These are phyloP conservation scores for Sideroxylon spinosum DNA, from an alignment of 179 eudicot species.

Conservation along the genomic window DNA sequence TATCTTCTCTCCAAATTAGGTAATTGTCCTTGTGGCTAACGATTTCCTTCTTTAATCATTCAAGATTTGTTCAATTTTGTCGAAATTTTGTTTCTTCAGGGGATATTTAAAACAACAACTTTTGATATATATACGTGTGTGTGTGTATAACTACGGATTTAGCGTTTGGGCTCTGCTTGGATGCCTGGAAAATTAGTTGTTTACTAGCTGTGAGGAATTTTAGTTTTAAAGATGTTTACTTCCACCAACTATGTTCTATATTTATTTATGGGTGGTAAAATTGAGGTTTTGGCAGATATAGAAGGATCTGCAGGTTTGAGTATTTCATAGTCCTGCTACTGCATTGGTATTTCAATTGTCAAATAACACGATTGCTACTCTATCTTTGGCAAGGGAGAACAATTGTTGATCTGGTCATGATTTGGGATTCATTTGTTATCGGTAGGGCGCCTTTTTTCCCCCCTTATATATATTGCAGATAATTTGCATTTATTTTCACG, in stretches of 20 bases:
- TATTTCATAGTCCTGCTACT: background rate
- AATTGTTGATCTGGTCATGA: background rate
- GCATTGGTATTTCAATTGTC: background rate
- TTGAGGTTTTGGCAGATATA: background rate
- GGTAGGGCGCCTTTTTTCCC: no score
- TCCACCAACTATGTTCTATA: background rate
- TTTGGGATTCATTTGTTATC: background rate
- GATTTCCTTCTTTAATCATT: background rate
- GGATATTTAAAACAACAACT: no score
- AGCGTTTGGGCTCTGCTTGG: background rate
- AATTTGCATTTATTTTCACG: background rate
- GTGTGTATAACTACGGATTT: no score
- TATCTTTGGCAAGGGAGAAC: background rate
- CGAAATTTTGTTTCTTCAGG: no score
- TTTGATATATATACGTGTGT: no score
- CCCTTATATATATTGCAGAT: background rate
- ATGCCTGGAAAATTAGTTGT: background rate
- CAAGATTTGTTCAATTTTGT: no score
- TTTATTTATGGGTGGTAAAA: background rate
- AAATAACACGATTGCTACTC: background rate
- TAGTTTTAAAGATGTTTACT: background rate
- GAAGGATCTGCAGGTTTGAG: background rate
- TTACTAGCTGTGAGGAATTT: background rate
- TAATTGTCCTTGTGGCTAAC: background rate
- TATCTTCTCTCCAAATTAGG: background rate